phyloP scores from a whole-genome alignment of 31 red algal genomes.

The Endocladia muricata region DNA sequence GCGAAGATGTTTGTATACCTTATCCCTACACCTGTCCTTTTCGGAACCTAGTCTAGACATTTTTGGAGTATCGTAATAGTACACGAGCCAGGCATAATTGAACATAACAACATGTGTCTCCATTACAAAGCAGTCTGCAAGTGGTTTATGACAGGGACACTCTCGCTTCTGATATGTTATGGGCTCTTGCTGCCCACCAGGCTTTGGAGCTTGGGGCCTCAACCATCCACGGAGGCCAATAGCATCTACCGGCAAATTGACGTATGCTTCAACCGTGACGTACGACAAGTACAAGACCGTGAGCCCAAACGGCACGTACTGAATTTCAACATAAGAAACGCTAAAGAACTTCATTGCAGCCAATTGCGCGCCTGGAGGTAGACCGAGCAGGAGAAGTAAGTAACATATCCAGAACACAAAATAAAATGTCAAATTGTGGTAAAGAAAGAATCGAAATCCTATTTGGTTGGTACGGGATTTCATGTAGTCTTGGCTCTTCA shows the following conservation, averaged over 20 bases:
- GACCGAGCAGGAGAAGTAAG: slow-evolving; percentile 36
- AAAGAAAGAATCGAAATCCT: slow-evolving; percentile 81
- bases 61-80: slow-evolving; percentile 75
- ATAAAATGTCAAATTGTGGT: slow-evolving; percentile 78
- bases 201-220: slow-evolving; percentile 40
- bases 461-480: slow-evolving; percentile 80
- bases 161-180: slow-evolving; percentile 72
- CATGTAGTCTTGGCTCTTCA: slow-evolving; percentile 69
- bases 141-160: slow-evolving; percentile 27
- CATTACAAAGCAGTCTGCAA: slow-evolving; percentile 75
- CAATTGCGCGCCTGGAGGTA: slow-evolving; percentile 65
- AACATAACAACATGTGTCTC: slow-evolving; percentile 81
- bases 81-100: slow-evolving; percentile 83
- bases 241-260: slow-evolving; percentile 67
- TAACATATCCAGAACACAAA: slow-evolving; percentile 66
- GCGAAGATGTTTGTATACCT: slow-evolving; percentile 25
- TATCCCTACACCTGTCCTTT: slow-evolving; percentile 37
- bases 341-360: slow-evolving; percentile 44
- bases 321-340: slow-evolving; percentile 60
- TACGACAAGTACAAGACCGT: slow-evolving; percentile 60
- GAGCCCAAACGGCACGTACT: slow-evolving; percentile 64
- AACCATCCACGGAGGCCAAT: slow-evolving; percentile 66
- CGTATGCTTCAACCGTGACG: slow-evolving; percentile 59
- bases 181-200: slow-evolving; percentile 46
- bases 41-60: slow-evolving; percentile 32